These are phyloP conservation scores for Phialophora verrucosa DNA, from an alignment of 2,329 filamentous ascomycete species.

Conservation along the genomic window DNA sequence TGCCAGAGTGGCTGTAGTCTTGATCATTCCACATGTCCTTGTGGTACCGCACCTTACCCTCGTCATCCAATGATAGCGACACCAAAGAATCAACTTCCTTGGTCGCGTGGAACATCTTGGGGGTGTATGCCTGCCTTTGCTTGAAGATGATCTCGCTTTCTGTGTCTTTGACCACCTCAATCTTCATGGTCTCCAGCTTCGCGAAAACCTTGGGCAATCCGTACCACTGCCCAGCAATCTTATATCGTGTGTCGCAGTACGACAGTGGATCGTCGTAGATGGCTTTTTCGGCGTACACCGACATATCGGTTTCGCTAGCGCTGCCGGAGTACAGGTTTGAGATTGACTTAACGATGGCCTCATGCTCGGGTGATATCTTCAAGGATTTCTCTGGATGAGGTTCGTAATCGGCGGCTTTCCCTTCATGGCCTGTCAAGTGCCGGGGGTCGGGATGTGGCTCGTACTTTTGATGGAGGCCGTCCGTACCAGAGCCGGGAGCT, in stretches of 20 bases:
- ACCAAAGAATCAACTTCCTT: slow-evolving; percentile 52
- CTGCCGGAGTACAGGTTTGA: slow-evolving; percentile 55
- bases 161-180: slow-evolving; percentile 49
- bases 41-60: slow-evolving; percentile 54
- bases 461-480: slow-evolving; percentile 37
- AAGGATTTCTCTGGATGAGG: slow-evolving; percentile 49
- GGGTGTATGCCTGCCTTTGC: slow-evolving; percentile 56
- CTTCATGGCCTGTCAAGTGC: slow-evolving; percentile 40
- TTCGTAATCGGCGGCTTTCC: slow-evolving; percentile 50
- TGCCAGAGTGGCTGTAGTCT: slow-evolving; percentile 54
- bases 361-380: slow-evolving; percentile 44
- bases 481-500: slow-evolving; percentile 6
- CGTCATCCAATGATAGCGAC: slow-evolving; percentile 48
- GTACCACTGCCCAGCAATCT: slow-evolving; percentile 51
- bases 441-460: slow-evolving; percentile 39
- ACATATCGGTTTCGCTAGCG: slow-evolving; percentile 56
- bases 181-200: slow-evolving; percentile 46
- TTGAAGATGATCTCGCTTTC: slow-evolving; percentile 55
- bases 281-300: slow-evolving; percentile 54
- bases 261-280: slow-evolving; percentile 58
- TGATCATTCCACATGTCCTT: slow-evolving; percentile 60
- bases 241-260: slow-evolving; percentile 58
- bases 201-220: slow-evolving; percentile 42
- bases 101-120: slow-evolving; percentile 45
- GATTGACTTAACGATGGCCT: slow-evolving; percentile 53